Evolutionary conservation across 805 yeast species (phyloP).

Genomic region (Sugiyamaella mastotermitis): DNA sequence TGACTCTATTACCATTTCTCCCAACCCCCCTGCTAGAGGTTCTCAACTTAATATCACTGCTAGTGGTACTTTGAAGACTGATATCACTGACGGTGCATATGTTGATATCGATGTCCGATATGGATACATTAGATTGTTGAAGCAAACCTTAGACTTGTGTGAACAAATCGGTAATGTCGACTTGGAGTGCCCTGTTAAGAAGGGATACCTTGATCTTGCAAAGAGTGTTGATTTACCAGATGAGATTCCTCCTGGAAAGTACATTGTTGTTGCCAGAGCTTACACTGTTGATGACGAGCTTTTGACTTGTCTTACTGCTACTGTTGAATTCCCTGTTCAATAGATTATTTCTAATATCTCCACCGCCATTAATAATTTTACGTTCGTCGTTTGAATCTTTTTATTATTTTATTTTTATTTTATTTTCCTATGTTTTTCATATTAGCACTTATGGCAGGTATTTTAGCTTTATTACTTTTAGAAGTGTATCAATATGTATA

Average conservation of each 20-base stretch:
- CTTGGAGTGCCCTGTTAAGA: constrained; percentile 71
- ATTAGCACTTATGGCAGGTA: too few relatives aligned
- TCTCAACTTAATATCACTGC: constrained; percentile 74
- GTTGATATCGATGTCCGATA: constrained; percentile 90
- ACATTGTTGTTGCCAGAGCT: constrained; percentile 82
- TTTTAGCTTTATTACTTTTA: too few relatives aligned
- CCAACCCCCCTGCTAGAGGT: constrained; percentile 91
- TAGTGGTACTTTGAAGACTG: constrained; percentile 50
- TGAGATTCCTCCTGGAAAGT: constrained; percentile 94
- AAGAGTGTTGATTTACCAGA: constrained; percentile 79
- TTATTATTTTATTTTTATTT: neutral
- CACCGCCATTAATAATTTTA: neutral
- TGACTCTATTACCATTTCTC: constrained; percentile 53
- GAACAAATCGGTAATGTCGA: constrained; percentile 81
- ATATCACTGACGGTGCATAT: constrained; percentile 78
- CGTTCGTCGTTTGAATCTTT: constrained; percentile 1
- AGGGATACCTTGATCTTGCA: constrained; percentile 60
- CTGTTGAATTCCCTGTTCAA: constrained; percentile 34
- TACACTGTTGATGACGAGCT: constrained; percentile 76
- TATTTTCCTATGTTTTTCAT: neutral
- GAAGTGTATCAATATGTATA: too few relatives aligned
- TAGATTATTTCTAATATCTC: too few relatives aligned
- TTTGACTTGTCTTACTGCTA: constrained; percentile 68
- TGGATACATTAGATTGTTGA: constrained; percentile 82
- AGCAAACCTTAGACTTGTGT: constrained; percentile 90